Evolutionary conservation across 371 early-diverging fungal genomes (phyloP).

Genomic region (Dichotomocladium elegans): DNA sequence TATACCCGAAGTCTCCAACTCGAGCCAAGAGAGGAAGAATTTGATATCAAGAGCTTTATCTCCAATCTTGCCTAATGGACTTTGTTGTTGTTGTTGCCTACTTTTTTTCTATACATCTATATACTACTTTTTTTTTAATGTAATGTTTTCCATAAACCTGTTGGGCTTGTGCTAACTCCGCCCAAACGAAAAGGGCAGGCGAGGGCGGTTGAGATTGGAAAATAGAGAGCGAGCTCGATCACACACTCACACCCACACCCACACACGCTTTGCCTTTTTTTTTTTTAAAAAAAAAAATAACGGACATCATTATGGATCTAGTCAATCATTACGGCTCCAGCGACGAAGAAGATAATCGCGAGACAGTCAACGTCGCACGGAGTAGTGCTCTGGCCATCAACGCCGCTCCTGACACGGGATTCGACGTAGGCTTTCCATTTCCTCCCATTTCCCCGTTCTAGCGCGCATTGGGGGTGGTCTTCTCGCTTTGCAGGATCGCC

Average conservation of each 20-base stretch:
- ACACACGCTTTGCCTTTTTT: no score
- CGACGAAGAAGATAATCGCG: slow-evolving; percentile 42
- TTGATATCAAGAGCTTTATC: slow-evolving; percentile 16
- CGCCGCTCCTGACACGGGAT: slow-evolving; percentile 72
- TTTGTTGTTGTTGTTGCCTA: no score
- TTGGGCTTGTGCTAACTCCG: no score
- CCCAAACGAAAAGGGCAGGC: no score
- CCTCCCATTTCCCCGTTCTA: not conserved
- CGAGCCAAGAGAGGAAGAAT: slow-evolving; percentile 41
- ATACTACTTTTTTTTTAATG: no score
- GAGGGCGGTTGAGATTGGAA: no score
- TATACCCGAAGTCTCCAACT: slow-evolving; percentile 34
- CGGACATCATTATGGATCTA: slow-evolving; percentile 29
- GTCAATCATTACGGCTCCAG: slow-evolving; percentile 51
- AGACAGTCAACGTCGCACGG: not conserved
- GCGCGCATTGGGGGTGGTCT: not conserved
- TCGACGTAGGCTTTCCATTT: slow-evolving; percentile 51
- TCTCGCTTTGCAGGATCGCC: not conserved
- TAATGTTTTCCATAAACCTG: no score
- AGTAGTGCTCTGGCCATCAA: slow-evolving; percentile 36
- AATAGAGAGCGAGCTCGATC: no score
- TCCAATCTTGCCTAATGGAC: slow-evolving; percentile 7
- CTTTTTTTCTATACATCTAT: no score
- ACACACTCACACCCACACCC: not conserved
- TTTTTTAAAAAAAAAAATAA: no score